These are phyloP conservation scores for Plasmopara muralis DNA, from an alignment of 352 stramenopile genomes.

Conservation along the genomic window DNA sequence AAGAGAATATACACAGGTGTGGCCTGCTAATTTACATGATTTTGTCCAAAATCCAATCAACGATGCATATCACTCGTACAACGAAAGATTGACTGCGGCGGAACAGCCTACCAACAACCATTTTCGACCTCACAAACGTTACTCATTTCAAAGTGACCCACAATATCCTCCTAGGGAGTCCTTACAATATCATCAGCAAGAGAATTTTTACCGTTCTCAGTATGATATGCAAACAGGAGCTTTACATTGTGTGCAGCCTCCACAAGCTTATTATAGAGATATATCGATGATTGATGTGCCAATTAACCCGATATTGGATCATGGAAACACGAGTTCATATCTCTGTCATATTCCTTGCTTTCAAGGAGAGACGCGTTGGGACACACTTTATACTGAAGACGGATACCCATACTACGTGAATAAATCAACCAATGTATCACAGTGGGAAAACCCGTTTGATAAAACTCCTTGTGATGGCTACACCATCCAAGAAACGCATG, in stretches of 20 bases:
- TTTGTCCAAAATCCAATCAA: slow-evolving; percentile 32
- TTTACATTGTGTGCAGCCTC: slow-evolving; percentile 11
- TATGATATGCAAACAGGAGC: slow-evolving; percentile 8
- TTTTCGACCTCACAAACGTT: slow-evolving; percentile 9
- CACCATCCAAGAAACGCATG: slow-evolving; percentile 2
- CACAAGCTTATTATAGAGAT: slow-evolving; percentile 8
- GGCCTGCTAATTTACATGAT: slow-evolving; percentile 16
- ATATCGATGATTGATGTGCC: not conserved
- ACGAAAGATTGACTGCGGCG: slow-evolving; percentile 26
- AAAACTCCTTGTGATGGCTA: slow-evolving; percentile 2
- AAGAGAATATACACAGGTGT: slow-evolving; percentile 2
- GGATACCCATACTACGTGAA: slow-evolving; percentile 81
- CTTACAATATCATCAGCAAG: slow-evolving; percentile 12
- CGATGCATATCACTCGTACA: slow-evolving; percentile 9
- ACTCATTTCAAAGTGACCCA: slow-evolving; percentile 9
- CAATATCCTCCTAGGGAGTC: slow-evolving; percentile 6
- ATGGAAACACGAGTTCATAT: slow-evolving; percentile 3
- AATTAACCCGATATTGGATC: not conserved
- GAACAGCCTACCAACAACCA: slow-evolving; percentile 34
- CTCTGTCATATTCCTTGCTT: slow-evolving; percentile 3
- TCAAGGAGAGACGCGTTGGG: slow-evolving; percentile 33
- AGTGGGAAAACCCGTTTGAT: slow-evolving; percentile 62
- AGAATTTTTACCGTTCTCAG: slow-evolving; percentile 6
- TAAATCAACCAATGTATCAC: slow-evolving; percentile 50
- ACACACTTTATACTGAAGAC: slow-evolving; percentile 63